Percentiles rank a stretch among this genome's conserved stretches.
These are phyloP conservation scores for Alnus rubra DNA, from an alignment of 306 rosid species.

Conservation along the genomic window DNA sequence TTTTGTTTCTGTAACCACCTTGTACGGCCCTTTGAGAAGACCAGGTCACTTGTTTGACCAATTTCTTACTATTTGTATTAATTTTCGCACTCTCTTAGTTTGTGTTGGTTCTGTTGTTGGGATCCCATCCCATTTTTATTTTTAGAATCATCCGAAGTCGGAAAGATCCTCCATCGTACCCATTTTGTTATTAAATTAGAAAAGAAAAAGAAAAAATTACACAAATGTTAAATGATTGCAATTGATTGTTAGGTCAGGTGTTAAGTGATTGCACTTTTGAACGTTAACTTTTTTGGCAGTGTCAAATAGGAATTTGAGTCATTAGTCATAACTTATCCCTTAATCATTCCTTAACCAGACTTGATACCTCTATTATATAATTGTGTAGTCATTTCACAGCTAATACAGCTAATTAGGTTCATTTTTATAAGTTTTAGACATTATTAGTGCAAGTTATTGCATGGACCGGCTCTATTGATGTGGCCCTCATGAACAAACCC, in stretches of 20 bases:
- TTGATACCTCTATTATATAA: neutral
- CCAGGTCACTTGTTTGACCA: no score
- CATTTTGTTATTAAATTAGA: no score
- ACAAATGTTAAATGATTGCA: no score
- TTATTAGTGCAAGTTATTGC: neutral
- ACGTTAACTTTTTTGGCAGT: neutral
- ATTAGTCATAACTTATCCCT: neutral
- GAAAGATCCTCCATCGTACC: no score
- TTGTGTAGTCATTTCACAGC: neutral
- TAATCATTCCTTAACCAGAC: neutral
- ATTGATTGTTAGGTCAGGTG: neutral
- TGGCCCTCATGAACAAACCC: neutral
- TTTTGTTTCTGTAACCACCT: no score
- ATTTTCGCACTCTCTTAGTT: no score
- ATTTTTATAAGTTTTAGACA: neutral
- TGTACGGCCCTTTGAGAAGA: no score
- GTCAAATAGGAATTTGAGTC: constrained; percentile 1
- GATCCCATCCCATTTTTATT: no score
- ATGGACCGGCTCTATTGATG: neutral
- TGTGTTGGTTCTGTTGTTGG: no score
- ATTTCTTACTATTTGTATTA: no score
- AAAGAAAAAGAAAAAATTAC: no score
- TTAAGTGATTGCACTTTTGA: neutral
- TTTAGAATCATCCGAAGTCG: no score
- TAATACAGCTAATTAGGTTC: neutral